A percentile compares a stretch with the other conserved stretches of the same genome.
Evolutionary conservation across 352 stramenopile genomes (phyloP).

Genomic region (Phytophthora sp.): DNA sequence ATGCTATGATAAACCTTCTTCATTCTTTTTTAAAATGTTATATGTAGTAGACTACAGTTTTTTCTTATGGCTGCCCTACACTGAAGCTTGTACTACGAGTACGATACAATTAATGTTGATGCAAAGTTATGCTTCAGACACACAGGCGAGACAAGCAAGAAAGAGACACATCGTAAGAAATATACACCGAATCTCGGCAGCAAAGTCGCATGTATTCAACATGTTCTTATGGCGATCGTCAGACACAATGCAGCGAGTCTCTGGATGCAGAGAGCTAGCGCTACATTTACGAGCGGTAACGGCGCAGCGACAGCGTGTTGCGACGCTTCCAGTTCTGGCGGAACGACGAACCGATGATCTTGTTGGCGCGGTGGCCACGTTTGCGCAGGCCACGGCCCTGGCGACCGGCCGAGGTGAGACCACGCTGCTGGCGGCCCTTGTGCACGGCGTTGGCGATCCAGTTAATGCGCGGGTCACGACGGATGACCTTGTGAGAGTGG

Average conservation of each 20-base stretch:
- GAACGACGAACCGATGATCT: conserved; percentile 97
- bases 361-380: conserved; percentile 98
- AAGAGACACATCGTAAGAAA: too few relatives aligned
- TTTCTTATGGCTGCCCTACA: too few relatives aligned
- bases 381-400: conserved; percentile 98
- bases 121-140: too few relatives aligned
- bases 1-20: not conserved
- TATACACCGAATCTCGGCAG: conserved; percentile 34
- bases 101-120: too few relatives aligned
- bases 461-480: conserved; percentile 99
- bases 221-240: conserved; percentile 30
- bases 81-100: too few relatives aligned
- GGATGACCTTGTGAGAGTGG: conserved; percentile 97
- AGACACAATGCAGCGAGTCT: conserved; percentile 39
- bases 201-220: conserved; percentile 54
- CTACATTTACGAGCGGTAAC: conserved; percentile 95
- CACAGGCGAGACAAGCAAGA: not conserved
- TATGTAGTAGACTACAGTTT: too few relatives aligned
- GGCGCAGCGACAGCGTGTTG: conserved; percentile 98
- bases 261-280: conserved; percentile 27
- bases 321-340: conserved; percentile 98
- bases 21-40: too few relatives aligned
- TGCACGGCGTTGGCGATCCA: conserved; percentile 99
- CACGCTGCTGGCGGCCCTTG: conserved; percentile 99
- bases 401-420: conserved; percentile 98